Percentiles rank a stretch among this genome's conserved stretches.
These are phyloP conservation scores for Tricholoma furcatifolium DNA, from an alignment of 768 basidiomycete genomes.

Conservation along the genomic window DNA sequence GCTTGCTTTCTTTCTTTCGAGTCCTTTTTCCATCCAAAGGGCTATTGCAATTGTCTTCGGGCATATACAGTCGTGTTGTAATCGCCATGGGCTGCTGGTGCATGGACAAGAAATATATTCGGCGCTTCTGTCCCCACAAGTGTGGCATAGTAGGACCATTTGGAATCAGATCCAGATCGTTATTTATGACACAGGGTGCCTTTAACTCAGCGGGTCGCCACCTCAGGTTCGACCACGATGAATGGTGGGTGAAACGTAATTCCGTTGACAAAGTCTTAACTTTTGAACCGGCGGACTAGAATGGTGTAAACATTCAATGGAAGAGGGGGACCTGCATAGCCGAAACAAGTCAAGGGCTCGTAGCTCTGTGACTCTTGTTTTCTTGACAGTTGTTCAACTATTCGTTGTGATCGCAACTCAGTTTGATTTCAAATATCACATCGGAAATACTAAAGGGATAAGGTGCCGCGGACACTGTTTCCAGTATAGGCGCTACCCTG, in stretches of 20 bases:
- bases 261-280: constrained; percentile 11
- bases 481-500: constrained; percentile 32
- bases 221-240: constrained; percentile 19
- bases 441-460: constrained; percentile 16
- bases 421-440: constrained; percentile 13
- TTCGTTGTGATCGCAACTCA: constrained; percentile 12
- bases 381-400: constrained; percentile 7
- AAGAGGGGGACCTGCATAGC: background rate
- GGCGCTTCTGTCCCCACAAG: background rate
- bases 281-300: constrained; percentile 7
- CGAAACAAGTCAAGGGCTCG: too few relatives aligned
- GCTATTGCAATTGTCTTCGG: too few relatives aligned
- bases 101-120: background rate
- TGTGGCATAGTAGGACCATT: background rate
- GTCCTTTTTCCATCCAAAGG: too few relatives aligned
- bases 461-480: constrained; percentile 22
- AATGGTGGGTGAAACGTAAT: constrained; percentile 19
- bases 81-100: too few relatives aligned
- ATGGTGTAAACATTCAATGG: background rate
- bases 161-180: constrained; percentile 11
- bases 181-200: constrained; percentile 14
- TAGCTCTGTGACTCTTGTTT: background rate
- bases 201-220: constrained; percentile 12
- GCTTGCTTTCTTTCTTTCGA: too few relatives aligned
- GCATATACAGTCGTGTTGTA: too few relatives aligned